Evolutionary conservation across 768 basidiomycete species (phyloP).

Genomic region (Suillus sp.): DNA sequence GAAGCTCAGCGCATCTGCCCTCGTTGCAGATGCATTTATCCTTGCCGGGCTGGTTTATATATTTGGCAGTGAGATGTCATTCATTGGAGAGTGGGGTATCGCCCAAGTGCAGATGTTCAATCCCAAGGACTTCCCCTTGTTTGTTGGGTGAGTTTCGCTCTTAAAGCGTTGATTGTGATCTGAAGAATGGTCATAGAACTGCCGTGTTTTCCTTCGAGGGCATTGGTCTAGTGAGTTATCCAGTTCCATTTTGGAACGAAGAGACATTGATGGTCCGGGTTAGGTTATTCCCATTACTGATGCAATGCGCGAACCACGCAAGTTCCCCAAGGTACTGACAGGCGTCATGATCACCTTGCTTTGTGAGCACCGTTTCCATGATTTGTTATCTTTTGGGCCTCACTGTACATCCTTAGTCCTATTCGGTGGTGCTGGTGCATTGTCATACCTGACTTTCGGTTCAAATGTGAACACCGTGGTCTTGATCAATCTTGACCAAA

Average conservation of each 20-base stretch:
- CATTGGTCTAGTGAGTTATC: conserved; percentile 74
- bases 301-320: conserved; percentile 92
- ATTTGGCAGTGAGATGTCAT: conserved; percentile 77
- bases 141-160: conserved; percentile 72
- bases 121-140: conserved; percentile 81
- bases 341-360: conserved; percentile 90
- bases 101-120: conserved; percentile 89
- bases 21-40: conserved; percentile 95
- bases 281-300: conserved; percentile 95
- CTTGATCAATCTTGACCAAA: conserved; percentile 87
- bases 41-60: conserved; percentile 85
- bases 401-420: conserved; percentile 49
- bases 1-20: conserved; percentile 88
- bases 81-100: conserved; percentile 68
- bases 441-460: conserved; percentile 89
- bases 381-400: conserved; percentile 9
- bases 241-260: background rate
- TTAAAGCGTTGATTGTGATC: background rate
- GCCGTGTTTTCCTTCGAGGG: conserved; percentile 99
- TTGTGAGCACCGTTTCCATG: conserved; percentile 41
- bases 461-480: conserved; percentile 89
- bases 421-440: conserved; percentile 84
- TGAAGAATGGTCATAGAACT: conserved; percentile 52
- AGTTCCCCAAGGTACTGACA: conserved; percentile 86
- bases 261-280: conserved; percentile 10